phyloP scores from a whole-genome alignment of 768 basidiomycete species.

The Panellus pusillus region DNA sequence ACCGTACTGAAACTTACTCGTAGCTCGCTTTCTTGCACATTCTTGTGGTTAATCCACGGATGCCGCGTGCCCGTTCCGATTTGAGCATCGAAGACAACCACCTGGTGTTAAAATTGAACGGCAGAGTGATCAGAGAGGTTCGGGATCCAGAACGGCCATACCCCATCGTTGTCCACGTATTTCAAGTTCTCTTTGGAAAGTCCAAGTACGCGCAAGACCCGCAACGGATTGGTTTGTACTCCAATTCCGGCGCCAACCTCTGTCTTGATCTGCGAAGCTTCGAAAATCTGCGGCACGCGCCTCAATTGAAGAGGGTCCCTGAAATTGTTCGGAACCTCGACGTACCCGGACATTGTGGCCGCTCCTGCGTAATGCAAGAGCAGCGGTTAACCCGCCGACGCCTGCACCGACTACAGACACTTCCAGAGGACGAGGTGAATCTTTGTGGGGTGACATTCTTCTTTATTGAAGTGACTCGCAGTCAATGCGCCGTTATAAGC shows the following conservation, averaged over 20 bases:
- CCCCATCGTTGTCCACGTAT: slow-evolving; percentile 5
- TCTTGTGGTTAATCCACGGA: background rate
- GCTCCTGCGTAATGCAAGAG: slow-evolving; percentile 6
- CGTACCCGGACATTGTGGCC: slow-evolving; percentile 13
- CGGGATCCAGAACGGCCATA: background rate
- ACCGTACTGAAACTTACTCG: background rate
- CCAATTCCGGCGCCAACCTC: slow-evolving; percentile 14
- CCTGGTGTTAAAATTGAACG: background rate
- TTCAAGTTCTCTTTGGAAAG: background rate
- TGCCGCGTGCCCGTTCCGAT: background rate
- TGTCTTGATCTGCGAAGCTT: slow-evolving; percentile 7
- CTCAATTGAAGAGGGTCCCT: background rate
- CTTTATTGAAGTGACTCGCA: too few relatives aligned
- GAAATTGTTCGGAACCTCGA: background rate
- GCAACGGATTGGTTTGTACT: slow-evolving; percentile 7
- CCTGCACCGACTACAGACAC: slow-evolving; percentile 14
- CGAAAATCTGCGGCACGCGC: slow-evolving; percentile 10
- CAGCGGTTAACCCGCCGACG: slow-evolving; percentile 11
- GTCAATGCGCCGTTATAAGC: too few relatives aligned
- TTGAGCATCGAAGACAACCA: background rate
- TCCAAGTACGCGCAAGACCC: slow-evolving; percentile 10
- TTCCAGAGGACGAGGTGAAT: slow-evolving; percentile 3
- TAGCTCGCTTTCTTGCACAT: too few relatives aligned
- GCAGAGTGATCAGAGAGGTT: background rate
- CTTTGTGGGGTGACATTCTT: background rate